Evolutionary conservation across 441 rosid genomes (phyloP), one percentile per base, ranked within the genome.

Genomic region (Syzygium syzygioides): DNA sequence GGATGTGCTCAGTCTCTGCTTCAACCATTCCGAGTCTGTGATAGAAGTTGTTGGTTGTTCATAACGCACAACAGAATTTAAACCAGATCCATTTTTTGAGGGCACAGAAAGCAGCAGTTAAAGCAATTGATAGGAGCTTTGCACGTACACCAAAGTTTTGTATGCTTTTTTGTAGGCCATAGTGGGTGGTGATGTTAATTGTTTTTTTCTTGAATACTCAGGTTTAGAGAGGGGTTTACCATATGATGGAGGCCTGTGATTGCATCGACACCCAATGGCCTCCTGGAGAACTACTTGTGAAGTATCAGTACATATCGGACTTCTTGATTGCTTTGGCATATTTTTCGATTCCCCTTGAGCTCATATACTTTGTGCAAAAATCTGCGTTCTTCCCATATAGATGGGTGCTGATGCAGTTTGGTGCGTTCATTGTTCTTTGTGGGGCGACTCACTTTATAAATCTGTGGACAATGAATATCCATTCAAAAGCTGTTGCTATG

Each of bases 351-450:
- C 99, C 99, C 20, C 85, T 97, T 5, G 99, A 96, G 94, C 97
- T 96, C 85, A 96, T 97, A 19, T 96, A 96, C 87, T 97, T 97
- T 87, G 99, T 97, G 86, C 97, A 97, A 86, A 97, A 93, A 90
- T 95, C 98, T 3, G 95, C 97, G 5, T 95, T 96, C 94, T 97
- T 96, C 92, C 99, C 99, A 0, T 97, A 96, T 90, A 93, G 96
- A 95, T 96, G 99, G 99, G 99, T 97, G 88, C 98, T 97, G 4
- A 93, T 96, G 98, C 99, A 96, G 91, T 97, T 97, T 80, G 99
- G 99, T 57, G 98, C 98, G 66, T 97, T 97, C 83, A 97, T 97
- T 91, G 94, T 97, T 86, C 98, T 97, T 79, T 97, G 99, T 88
- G 99, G 99, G 60, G 98, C 98, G 14, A 97, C 99, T 9, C 99